Conservation (phyloP, 441 rosid species). For the Dalechampia spathulata region DNA sequence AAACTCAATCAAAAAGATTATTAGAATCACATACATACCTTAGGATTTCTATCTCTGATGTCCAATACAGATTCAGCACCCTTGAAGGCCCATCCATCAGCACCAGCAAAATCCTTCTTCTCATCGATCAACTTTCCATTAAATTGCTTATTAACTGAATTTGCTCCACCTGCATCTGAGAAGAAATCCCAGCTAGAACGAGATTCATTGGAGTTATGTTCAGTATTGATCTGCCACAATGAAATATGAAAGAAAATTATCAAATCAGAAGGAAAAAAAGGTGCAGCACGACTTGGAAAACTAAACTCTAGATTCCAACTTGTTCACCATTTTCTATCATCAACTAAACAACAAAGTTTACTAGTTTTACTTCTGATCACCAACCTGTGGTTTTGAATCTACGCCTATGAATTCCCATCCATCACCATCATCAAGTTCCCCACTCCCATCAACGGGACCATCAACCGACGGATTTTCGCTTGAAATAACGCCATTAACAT, state of each 20-base stretch:
- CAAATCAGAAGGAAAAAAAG: neutral
- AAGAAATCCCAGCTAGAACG: constrained; percentile 10
- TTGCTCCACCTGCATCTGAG: constrained; percentile 2
- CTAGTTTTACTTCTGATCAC: constrained; percentile 3
- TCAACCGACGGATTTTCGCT: constrained; percentile 18
- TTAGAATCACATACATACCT: constrained; percentile 19
- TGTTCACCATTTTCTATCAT: neutral
- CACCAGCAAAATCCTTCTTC: constrained; percentile 21
- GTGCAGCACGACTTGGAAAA: too few species aligned
- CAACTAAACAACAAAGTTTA: neutral
- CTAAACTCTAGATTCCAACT: neutral
- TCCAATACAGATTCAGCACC: constrained; percentile 30
- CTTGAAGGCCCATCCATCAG: constrained; percentile 40
- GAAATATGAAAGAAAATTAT: neutral
- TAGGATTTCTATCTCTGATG: constrained; percentile 16
- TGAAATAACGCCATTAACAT: constrained; percentile 11
- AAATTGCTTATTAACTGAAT: constrained; percentile 9
- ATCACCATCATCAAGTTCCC: constrained; percentile 11
- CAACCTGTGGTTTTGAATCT: constrained; percentile 4
- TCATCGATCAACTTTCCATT: constrained; percentile 15
- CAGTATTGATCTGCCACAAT: constrained; percentile 14
- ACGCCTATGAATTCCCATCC: constrained; percentile 20
- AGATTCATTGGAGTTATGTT: constrained; percentile 8
- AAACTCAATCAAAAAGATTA: constrained; percentile 2
- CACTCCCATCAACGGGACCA: constrained; percentile 11